Conservation (phyloP, 768 basidiomycete species). For the Fomitopsis pulvina region DNA sequence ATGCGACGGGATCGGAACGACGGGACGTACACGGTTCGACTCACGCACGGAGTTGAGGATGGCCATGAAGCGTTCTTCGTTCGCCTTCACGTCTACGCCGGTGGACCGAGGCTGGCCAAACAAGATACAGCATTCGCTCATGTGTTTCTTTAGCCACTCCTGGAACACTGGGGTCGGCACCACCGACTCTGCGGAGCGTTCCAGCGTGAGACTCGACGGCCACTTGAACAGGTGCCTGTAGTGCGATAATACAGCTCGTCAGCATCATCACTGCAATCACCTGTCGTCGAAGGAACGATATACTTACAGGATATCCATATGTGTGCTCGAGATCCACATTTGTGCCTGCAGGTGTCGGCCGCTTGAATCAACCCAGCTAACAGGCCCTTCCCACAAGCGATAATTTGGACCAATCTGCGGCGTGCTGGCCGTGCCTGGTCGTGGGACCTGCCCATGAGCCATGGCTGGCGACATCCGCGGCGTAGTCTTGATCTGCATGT, state of each 20-base stretch:
- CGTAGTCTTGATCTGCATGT: too few relatives aligned
- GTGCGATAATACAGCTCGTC: not conserved
- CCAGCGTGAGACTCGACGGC: constrained; percentile 40
- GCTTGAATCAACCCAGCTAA: not conserved
- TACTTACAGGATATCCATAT: not conserved
- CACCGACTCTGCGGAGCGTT: constrained; percentile 33
- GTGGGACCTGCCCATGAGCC: not conserved
- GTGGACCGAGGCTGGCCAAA: constrained; percentile 20
- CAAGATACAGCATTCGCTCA: constrained; percentile 33
- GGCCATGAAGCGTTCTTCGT: constrained; percentile 41
- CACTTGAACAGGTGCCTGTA: constrained; percentile 46
- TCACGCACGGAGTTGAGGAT: constrained; percentile 33
- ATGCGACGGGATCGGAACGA: too few relatives aligned
- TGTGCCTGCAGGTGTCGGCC: not conserved
- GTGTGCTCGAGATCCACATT: not conserved
- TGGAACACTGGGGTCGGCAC: constrained; percentile 35
- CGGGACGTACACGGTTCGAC: constrained; percentile 36
- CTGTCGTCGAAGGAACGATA: too few relatives aligned
- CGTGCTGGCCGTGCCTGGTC: not conserved
- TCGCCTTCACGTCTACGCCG: constrained; percentile 28
- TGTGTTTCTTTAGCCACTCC: constrained; percentile 36
- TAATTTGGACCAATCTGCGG: not conserved
- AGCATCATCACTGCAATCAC: not conserved
- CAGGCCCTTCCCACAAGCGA: not conserved
- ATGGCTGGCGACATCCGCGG: not conserved